Percentiles rank a stretch among this genome's conserved stretches.
Evolutionary conservation across 2,329 filamentous ascomycete genomes (phyloP).

Genomic region (Metarhizium anisopliae): DNA sequence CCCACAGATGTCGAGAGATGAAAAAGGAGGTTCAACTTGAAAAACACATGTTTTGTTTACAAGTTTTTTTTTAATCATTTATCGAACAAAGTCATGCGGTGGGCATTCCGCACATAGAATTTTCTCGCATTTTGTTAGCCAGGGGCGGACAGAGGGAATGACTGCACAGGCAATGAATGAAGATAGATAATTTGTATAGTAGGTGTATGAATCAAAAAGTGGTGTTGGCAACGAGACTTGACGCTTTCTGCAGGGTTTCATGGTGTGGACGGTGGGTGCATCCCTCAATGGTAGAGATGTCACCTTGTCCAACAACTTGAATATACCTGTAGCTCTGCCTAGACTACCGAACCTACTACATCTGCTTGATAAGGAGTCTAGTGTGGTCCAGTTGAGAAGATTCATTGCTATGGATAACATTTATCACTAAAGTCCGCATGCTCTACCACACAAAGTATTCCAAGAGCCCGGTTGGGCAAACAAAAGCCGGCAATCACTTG

Average conservation of each 20-base stretch:
- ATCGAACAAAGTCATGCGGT: not conserved
- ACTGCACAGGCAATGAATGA: not conserved
- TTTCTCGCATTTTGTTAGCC: conserved; percentile 4
- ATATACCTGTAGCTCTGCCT: too few relatives aligned
- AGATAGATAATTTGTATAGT: conserved; percentile 5
- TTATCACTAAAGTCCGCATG: too few relatives aligned
- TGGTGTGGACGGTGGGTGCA: too few relatives aligned
- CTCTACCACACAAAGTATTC: too few relatives aligned
- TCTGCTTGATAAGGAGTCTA: too few relatives aligned
- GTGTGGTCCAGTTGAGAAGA: too few relatives aligned
- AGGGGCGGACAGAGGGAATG: not conserved
- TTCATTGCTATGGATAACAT: too few relatives aligned
- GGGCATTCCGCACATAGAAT: conserved; percentile 1
- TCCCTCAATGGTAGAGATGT: too few relatives aligned
- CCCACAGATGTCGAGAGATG: not conserved
- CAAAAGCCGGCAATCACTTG: not conserved
- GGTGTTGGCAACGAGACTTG: not conserved
- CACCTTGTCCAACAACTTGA: too few relatives aligned
- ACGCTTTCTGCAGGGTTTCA: not conserved
- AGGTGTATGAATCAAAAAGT: conserved; percentile 2
- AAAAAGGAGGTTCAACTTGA: too few relatives aligned
- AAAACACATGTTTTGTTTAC: not conserved
- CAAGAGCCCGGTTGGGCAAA: too few relatives aligned
- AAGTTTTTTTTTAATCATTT: not conserved
- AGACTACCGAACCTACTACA: too few relatives aligned